These are phyloP conservation scores for Mucor mucedo DNA, from an alignment of 371 early-diverging fungal genomes.

Conservation along the genomic window DNA sequence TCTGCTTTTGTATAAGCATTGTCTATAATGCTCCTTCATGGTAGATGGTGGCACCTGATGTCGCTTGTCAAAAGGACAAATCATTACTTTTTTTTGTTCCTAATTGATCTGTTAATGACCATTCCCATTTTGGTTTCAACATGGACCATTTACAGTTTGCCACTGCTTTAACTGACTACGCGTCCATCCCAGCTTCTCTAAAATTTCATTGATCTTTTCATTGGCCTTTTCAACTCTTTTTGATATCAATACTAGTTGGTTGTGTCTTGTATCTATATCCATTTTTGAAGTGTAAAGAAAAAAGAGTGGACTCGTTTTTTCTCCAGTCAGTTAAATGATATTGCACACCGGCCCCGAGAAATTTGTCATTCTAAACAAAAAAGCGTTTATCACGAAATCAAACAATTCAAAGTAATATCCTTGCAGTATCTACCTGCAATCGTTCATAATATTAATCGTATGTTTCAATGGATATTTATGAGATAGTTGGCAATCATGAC, in stretches of 20 bases:
- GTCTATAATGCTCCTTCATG: slow-evolving; percentile 11
- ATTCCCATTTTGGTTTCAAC: neutral
- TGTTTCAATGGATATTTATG: too few relatives aligned
- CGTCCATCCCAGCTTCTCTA: slow-evolving; percentile 24
- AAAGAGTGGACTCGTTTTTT: too few relatives aligned
- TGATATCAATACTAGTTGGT: slow-evolving; percentile 18
- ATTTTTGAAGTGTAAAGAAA: neutral
- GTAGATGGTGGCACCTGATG: neutral
- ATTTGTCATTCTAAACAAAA: too few relatives aligned
- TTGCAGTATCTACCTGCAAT: too few relatives aligned
- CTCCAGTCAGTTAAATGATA: too few relatives aligned
- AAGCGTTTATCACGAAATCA: too few relatives aligned
- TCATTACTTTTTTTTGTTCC: slow-evolving; percentile 1
- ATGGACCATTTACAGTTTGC: slow-evolving; percentile 7
- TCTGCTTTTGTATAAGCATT: slow-evolving; percentile 14
- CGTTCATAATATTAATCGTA: too few relatives aligned
- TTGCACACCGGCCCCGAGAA: too few relatives aligned
- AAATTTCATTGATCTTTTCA: slow-evolving; percentile 13
- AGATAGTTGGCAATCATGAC: too few relatives aligned
- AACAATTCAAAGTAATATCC: too few relatives aligned
- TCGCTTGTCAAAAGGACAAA: slow-evolving; percentile 16
- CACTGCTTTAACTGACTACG: slow-evolving; percentile 17
- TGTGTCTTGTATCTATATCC: slow-evolving; percentile 21
- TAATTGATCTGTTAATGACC: neutral
- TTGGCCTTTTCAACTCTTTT: slow-evolving; percentile 23